These are phyloP conservation scores for Tuber borchii DNA, from an alignment of 495 filamentous ascomycete genomes.

Conservation along the genomic window DNA sequence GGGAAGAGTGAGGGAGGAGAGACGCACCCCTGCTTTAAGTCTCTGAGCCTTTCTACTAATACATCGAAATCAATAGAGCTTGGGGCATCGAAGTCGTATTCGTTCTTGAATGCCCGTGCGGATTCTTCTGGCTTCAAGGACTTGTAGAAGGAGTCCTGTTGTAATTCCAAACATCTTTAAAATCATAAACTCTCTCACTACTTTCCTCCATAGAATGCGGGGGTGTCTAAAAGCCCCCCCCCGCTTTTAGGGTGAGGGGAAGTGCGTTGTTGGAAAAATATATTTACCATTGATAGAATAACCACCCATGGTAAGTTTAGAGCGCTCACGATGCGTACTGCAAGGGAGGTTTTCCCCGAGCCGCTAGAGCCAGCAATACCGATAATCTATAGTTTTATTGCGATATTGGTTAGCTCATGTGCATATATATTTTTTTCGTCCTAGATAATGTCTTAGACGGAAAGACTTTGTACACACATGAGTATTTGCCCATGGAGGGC, in stretches of 20 bases:
- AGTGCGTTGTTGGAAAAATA: neutral
- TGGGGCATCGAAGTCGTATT: slow-evolving; percentile 93
- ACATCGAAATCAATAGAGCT: slow-evolving; percentile 92
- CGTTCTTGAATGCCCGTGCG: slow-evolving; percentile 69
- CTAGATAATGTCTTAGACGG: neutral
- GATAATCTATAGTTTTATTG: slow-evolving; percentile 56
- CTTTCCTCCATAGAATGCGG: slow-evolving; percentile 1
- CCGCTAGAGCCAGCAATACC: slow-evolving; percentile 93
- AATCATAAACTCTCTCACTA: slow-evolving; percentile 9
- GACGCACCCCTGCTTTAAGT: slow-evolving; percentile 83
- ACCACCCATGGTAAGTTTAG: slow-evolving; percentile 96
- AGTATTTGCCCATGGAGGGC: slow-evolving; percentile 75
- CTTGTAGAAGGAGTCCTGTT: slow-evolving; percentile 94
- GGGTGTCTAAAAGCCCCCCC: neutral
- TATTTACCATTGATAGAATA: slow-evolving; percentile 80
- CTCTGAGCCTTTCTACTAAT: slow-evolving; percentile 68
- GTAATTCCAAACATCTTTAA: neutral
- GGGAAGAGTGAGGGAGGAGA: neutral
- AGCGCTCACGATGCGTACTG: slow-evolving; percentile 79
- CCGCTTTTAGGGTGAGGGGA: neutral
- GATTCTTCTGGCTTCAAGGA: slow-evolving; percentile 67
- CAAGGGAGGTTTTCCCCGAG: slow-evolving; percentile 93
- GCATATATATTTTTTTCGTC: neutral
- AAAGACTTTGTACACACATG: slow-evolving; percentile 31
- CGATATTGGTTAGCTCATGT: slow-evolving; percentile 11